phyloP scores from a whole-genome alignment of 23 red algal species.

The Gracilaria gracilis region DNA sequence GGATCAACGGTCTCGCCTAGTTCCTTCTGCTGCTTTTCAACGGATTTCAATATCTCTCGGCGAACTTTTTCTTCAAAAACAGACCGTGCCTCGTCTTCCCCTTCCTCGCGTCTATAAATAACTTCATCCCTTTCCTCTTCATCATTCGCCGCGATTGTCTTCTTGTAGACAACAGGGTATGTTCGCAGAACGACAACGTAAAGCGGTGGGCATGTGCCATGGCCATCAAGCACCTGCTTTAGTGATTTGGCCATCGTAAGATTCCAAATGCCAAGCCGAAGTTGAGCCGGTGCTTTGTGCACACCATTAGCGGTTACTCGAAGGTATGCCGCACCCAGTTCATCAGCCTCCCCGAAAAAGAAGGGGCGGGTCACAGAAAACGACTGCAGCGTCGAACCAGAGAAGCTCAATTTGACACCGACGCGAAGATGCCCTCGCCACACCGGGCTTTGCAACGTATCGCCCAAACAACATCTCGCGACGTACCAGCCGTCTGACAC shows the following conservation, averaged over 20 bases:
- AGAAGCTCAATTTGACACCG: constrained; percentile 59
- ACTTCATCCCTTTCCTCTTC: constrained; percentile 25
- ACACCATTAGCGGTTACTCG: constrained; percentile 33
- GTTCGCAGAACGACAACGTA: constrained; percentile 57
- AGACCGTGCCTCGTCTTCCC: constrained; percentile 45
- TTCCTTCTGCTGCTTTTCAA: constrained; percentile 7
- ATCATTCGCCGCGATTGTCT: constrained; percentile 5
- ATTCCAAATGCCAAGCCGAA: constrained; percentile 24
- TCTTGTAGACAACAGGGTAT: constrained; percentile 63
- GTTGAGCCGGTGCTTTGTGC: constrained; percentile 20
- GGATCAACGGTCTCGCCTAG: neutral
- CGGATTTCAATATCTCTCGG: constrained; percentile 7
- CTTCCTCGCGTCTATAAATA: constrained; percentile 48
- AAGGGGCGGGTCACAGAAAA: constrained; percentile 12
- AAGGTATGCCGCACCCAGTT: constrained; percentile 33
- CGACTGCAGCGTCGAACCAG: constrained; percentile 43
- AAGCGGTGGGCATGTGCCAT: constrained; percentile 45
- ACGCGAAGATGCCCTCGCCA: constrained; percentile 42
- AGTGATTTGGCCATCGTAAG: constrained; percentile 27
- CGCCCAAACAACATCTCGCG: constrained; percentile 42
- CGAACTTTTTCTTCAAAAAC: constrained; percentile 40
- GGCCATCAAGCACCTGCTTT: constrained; percentile 10
- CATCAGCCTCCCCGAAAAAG: constrained; percentile 72
- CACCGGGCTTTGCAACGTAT: constrained; percentile 21
- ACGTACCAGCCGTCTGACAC: constrained; percentile 74